Evolutionary conservation across 352 stramenopile genomes (phyloP).

Genomic region (Phytophthora constricta): DNA sequence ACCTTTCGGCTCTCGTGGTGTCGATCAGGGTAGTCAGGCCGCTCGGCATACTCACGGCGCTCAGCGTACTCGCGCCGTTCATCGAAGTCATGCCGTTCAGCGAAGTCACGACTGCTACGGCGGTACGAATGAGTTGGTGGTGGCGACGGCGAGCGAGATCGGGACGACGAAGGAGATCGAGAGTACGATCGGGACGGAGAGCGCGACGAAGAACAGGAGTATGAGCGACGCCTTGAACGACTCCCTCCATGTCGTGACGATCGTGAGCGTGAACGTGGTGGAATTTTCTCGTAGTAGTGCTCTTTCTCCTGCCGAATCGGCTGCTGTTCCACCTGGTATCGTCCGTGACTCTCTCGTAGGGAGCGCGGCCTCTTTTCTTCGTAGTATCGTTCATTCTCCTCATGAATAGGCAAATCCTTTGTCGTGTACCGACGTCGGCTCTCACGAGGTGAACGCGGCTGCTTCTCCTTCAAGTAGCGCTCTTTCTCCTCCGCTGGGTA

Average conservation of each 20-base stretch:
- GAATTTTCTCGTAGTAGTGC: constrained; percentile 28
- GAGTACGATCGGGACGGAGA: constrained; percentile 54
- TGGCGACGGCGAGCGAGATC: constrained; percentile 29
- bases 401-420: neutral
- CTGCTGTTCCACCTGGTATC: constrained; percentile 15
- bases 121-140: constrained; percentile 22
- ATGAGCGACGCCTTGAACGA: constrained; percentile 40
- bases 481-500: neutral
- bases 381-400: constrained; percentile 4
- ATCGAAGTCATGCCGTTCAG: neutral
- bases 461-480: neutral
- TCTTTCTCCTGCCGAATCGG: constrained; percentile 20
- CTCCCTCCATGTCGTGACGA: constrained; percentile 35
- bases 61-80: neutral
- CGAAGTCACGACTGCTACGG: constrained; percentile 33
- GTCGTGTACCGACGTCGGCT: neutral
- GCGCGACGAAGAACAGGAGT: constrained; percentile 46
- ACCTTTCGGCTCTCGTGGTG: constrained; percentile 25
- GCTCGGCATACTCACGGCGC: constrained; percentile 26
- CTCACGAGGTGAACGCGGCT: neutral
- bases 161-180: constrained; percentile 32
- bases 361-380: constrained; percentile 9
- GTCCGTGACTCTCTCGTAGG: constrained; percentile 1
- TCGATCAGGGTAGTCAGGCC: constrained; percentile 1
- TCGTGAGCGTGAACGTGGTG: constrained; percentile 39